phyloP scores from a whole-genome alignment of 2,329 filamentous ascomycete genomes.

The Botrytis hyacinthi region DNA sequence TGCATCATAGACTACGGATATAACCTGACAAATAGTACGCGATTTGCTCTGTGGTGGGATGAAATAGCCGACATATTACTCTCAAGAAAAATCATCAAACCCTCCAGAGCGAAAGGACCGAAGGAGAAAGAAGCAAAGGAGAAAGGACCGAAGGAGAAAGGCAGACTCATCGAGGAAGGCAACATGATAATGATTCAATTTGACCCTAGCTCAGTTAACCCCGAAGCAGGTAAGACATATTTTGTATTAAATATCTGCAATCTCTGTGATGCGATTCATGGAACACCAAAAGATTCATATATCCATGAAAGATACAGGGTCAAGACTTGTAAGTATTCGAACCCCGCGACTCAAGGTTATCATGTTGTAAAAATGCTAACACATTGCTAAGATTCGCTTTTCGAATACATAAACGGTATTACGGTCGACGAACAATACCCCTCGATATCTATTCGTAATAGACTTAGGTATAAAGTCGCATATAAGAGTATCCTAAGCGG shows the following conservation, averaged over 20 bases:
- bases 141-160: neutral
- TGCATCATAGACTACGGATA: neutral
- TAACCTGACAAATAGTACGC: neutral
- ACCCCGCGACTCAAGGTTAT: neutral
- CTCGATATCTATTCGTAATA: neutral
- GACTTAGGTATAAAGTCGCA: neutral
- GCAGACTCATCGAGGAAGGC: neutral
- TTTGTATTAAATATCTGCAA: neutral
- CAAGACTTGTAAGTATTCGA: neutral
- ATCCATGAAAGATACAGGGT: neutral
- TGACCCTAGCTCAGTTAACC: neutral
- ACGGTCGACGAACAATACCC: too few species aligned
- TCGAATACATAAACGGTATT: neutral
- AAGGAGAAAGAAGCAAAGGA: neutral
- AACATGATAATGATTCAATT: neutral
- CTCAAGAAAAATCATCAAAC: neutral
- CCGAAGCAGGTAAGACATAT: neutral
- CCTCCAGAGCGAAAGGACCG: too few species aligned
- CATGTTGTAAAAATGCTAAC: neutral
- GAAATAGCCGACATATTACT: neutral
- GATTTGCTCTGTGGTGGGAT: neutral
- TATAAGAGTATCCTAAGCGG: neutral
- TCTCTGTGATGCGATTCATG: neutral
- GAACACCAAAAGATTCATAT: neutral
- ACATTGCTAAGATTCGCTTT: neutral